A percentile compares a stretch with the other conserved stretches of the same genome.
Conservation (phyloP, 169 alveolate species). For the Plasmodium yoelii region DNA sequence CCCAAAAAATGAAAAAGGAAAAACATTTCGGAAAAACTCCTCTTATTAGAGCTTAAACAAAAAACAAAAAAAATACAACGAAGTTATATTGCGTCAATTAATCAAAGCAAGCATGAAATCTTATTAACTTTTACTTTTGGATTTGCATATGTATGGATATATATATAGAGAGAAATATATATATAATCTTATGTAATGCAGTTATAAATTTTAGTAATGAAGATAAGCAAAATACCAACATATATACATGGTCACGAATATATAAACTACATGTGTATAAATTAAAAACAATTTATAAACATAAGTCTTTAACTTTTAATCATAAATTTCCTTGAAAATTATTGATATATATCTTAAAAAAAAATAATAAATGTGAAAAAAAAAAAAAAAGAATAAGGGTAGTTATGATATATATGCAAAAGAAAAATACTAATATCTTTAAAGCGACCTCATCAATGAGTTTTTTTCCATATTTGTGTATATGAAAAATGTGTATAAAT, state of each 20-base stretch:
- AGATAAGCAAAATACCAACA: neutral
- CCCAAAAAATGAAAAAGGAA: neutral
- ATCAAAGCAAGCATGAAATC: too few species aligned
- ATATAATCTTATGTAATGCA: too few species aligned
- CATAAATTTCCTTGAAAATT: too few species aligned
- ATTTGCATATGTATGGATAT: neutral
- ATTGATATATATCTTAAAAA: neutral
- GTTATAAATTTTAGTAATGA: too few species aligned
- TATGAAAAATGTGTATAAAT: neutral
- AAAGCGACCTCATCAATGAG: slow-evolving; percentile 28
- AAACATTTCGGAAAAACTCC: neutral
- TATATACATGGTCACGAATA: neutral
- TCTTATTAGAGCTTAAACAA: too few species aligned
- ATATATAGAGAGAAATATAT: neutral
- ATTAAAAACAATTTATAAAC: too few species aligned
- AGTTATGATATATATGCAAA: neutral
- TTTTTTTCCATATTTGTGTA: neutral
- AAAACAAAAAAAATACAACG: too few species aligned
- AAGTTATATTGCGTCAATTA: too few species aligned
- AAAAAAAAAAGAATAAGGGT: neutral
- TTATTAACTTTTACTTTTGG: too few species aligned
- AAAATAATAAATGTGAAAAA: neutral
- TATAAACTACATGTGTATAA: neutral
- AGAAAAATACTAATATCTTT: slow-evolving; percentile 7
- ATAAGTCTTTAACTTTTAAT: too few species aligned